Conservation (phyloP, 2,329 filamentous ascomycete species). For the Gaeumannomyces tritici region DNA sequence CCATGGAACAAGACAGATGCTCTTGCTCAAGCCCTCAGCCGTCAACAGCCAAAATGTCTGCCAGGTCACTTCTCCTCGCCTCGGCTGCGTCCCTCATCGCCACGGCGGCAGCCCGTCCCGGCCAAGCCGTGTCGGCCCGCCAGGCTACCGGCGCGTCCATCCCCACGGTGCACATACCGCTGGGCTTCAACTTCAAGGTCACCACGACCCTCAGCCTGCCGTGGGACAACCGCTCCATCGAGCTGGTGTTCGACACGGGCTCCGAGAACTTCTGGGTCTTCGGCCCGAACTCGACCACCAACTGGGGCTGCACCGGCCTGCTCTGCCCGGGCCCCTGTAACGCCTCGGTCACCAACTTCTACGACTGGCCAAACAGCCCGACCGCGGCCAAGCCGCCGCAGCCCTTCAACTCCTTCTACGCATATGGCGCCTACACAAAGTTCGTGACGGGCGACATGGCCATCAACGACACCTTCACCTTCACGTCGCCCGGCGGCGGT, state of each 20-base stretch:
- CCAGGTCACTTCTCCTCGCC: too few species aligned
- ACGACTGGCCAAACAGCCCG: constrained; percentile 4
- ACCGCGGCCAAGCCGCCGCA: constrained; percentile 7
- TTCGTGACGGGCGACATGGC: constrained; percentile 6
- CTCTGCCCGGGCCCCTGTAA: constrained; percentile 8
- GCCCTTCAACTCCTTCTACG: constrained; percentile 4
- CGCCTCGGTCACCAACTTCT: constrained; percentile 2
- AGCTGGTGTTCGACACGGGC: constrained; percentile 5
- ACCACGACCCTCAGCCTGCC: constrained; percentile 13
- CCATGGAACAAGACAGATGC: too few species aligned
- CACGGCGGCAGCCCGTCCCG: neutral
- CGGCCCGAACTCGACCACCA: constrained; percentile 13
- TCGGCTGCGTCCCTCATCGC: neutral
- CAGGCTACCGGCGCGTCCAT: neutral
- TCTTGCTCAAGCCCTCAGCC: too few species aligned
- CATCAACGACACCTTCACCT: constrained; percentile 16
- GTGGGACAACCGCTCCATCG: constrained; percentile 11
- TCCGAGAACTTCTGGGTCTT: constrained; percentile 6
- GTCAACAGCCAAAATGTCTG: too few species aligned
- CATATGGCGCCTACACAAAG: constrained; percentile 12
- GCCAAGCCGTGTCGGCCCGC: neutral
- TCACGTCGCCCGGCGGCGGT: constrained; percentile 8
- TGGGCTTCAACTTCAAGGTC: constrained; percentile 10
- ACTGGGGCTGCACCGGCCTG: constrained; percentile 8
- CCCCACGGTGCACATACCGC: constrained; percentile 6